Evolutionary conservation across 495 filamentous ascomycete genomes (phyloP).

Genomic region (Hypoxylon intermedium): DNA sequence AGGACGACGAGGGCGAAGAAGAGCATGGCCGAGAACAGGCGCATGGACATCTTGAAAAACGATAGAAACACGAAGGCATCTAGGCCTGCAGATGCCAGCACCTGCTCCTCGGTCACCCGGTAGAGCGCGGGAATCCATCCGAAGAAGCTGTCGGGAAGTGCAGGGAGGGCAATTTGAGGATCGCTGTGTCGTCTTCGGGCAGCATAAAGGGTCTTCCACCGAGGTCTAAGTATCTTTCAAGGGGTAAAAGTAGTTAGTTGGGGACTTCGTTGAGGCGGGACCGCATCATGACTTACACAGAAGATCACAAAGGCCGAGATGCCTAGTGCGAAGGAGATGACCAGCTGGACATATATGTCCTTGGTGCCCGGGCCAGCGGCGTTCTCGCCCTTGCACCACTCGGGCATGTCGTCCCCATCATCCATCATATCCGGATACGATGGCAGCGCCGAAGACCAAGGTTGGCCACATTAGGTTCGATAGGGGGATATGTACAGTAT

Average conservation of each 20-base stretch:
- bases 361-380: slow-evolving; percentile 45
- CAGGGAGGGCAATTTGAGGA: slow-evolving; percentile 76
- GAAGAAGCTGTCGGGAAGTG: slow-evolving; percentile 84
- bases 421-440: slow-evolving; percentile 15
- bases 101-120: slow-evolving; percentile 84
- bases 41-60: slow-evolving; percentile 93
- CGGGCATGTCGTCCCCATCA: slow-evolving; percentile 19
- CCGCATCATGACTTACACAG: slow-evolving; percentile 56
- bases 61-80: slow-evolving; percentile 95
- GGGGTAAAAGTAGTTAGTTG: no score
- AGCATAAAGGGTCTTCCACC: slow-evolving; percentile 93
- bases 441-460: slow-evolving; percentile 1
- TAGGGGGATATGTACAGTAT: background rate
- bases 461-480: slow-evolving; percentile 21
- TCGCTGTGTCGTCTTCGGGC: slow-evolving; percentile 77
- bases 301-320: slow-evolving; percentile 61
- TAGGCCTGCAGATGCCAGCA: slow-evolving; percentile 87
- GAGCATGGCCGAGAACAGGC: slow-evolving; percentile 78
- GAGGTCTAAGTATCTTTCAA: slow-evolving; percentile 83
- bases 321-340: slow-evolving; percentile 58
- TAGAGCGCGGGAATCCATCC: slow-evolving; percentile 96
- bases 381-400: slow-evolving; percentile 41
- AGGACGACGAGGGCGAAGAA: slow-evolving; percentile 82
- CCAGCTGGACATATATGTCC: slow-evolving; percentile 60
- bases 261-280: no score